Conservation (phyloP, 257 asterid genomes). For the Perilla frutescens region DNA sequence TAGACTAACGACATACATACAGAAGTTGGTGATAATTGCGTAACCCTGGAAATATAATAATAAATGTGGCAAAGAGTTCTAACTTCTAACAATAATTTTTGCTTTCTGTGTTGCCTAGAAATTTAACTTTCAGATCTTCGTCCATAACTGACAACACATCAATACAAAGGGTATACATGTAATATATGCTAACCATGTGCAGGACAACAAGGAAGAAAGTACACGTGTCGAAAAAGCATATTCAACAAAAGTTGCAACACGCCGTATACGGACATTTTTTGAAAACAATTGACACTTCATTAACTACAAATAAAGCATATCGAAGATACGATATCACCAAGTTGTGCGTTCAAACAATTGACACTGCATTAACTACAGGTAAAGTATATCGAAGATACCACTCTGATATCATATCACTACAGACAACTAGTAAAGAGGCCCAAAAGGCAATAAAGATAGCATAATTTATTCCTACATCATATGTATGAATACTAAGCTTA, state of each 20-base stretch:
- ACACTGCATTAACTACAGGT: conserved; percentile 1
- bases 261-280: background rate
- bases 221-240: background rate
- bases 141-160: conserved; percentile 1
- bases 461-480: conserved; percentile 1
- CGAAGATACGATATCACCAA: conserved; percentile 4
- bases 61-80: background rate
- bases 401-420: background rate
- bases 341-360: background rate
- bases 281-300: conserved; percentile 14
- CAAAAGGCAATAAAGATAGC: background rate
- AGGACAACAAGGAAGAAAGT: background rate
- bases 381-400: conserved; percentile 3
- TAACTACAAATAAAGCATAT: conserved; percentile 3
- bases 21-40: background rate
- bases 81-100: background rate
- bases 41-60: background rate
- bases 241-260: background rate
- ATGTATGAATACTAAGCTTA: background rate
- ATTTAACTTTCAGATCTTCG: conserved; percentile 16
- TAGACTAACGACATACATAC: background rate
- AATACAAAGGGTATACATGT: conserved; percentile 1
- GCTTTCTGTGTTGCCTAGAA: conserved; percentile 18
- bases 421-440: background rate
- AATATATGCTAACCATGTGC: background rate